Percentiles rank a stretch among this genome's conserved stretches.
Conservation (phyloP, 1,284 basidiomycete genomes). For the Gymnopus androsaceus region DNA sequence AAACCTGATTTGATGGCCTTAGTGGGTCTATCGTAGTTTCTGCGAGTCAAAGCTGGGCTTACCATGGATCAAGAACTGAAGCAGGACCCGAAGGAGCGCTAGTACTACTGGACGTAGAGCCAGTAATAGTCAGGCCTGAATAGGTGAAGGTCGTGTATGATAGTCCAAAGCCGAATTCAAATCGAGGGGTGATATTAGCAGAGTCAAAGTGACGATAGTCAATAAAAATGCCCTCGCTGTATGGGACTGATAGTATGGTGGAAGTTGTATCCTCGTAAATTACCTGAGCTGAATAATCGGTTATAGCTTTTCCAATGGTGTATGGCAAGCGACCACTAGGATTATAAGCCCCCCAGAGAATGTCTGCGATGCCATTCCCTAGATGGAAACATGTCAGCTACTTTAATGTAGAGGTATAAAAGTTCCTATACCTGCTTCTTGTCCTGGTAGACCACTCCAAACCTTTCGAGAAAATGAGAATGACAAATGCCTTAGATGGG, state of each 20-base stretch:
- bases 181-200: constrained; percentile 58
- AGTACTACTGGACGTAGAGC: constrained; percentile 38
- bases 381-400: constrained; percentile 5
- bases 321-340: constrained; percentile 62
- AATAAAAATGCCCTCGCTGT: constrained; percentile 58
- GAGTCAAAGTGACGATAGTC: constrained; percentile 69
- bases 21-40: background rate
- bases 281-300: constrained; percentile 57
- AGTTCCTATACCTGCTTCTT: constrained; percentile 60
- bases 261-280: constrained; percentile 31
- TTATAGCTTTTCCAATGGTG: constrained; percentile 59
- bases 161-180: constrained; percentile 71
- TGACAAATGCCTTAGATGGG: background rate
- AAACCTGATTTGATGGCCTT: constrained; percentile 32
- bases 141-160: constrained; percentile 70
- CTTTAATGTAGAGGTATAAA: background rate
- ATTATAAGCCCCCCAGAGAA: constrained; percentile 64
- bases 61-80: constrained; percentile 51
- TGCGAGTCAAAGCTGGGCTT: constrained; percentile 11
- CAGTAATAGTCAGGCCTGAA: constrained; percentile 43
- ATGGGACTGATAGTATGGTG: constrained; percentile 39
- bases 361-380: constrained; percentile 64
- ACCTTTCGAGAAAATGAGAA: constrained; percentile 31
- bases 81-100: constrained; percentile 42
- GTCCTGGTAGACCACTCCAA: constrained; percentile 65